A percentile compares a stretch with the other conserved stretches of the same genome.
Conservation (phyloP, 805 yeast genomes). For the Maudiozyma bulderi region DNA sequence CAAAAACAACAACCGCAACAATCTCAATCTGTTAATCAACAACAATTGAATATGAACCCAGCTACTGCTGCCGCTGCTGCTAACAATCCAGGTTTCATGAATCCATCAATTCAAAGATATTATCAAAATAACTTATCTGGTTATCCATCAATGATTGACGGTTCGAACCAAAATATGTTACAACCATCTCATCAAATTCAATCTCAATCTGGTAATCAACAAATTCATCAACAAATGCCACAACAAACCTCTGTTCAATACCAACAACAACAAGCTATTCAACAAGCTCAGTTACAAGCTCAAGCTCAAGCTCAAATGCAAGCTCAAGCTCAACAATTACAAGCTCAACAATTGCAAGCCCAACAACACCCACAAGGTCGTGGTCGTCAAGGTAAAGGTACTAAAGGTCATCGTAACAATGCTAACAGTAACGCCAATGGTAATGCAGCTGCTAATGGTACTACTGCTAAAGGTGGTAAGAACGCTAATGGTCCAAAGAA, state of each 20-base stretch:
- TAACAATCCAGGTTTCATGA: slow-evolving; percentile 9
- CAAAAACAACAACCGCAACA: slow-evolving; percentile 18
- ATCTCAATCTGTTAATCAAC: slow-evolving; percentile 4
- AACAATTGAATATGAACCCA: slow-evolving; percentile 1
- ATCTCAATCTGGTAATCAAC: slow-evolving; percentile 5
- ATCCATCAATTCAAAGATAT: slow-evolving; percentile 22
- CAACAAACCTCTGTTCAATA: slow-evolving; percentile 2
- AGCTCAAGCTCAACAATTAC: slow-evolving; percentile 4
- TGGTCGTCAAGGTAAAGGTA: not conserved
- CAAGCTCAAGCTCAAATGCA: slow-evolving; percentile 3
- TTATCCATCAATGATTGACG: slow-evolving; percentile 18
- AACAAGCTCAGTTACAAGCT: slow-evolving; percentile 11
- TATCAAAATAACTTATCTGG: slow-evolving; percentile 17
- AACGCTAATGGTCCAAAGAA: slow-evolving; percentile 20
- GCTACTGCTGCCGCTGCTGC: slow-evolving; percentile 12
- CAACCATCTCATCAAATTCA: slow-evolving; percentile 8
- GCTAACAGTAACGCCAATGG: not conserved
- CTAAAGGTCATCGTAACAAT: not conserved
- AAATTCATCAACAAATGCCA: slow-evolving; percentile 4
- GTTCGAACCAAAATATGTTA: slow-evolving; percentile 14
- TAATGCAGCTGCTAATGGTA: not conserved
- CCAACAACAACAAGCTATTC: slow-evolving; percentile 11
- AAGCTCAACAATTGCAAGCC: slow-evolving; percentile 1
- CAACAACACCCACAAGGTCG: slow-evolving; percentile 1
- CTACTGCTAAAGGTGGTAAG: slow-evolving; percentile 14